phyloP scores from a whole-genome alignment of 257 asterid genomes.

The Capsicum chinense region DNA sequence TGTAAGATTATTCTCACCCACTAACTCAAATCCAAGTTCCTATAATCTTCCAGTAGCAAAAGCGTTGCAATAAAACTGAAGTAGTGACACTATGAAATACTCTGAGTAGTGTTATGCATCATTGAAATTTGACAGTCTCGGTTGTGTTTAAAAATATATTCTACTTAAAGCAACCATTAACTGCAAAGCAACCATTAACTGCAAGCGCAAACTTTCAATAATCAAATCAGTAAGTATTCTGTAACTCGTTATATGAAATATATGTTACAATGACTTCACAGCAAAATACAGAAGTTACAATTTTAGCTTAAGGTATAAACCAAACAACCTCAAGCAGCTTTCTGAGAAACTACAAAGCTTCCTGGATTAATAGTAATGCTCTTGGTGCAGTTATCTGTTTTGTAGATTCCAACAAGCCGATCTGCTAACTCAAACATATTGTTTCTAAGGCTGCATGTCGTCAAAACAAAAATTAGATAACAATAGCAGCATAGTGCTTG shows the following conservation, averaged over 20 bases:
- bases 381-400: constrained; percentile 98
- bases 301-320: not conserved
- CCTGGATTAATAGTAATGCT: constrained; percentile 93
- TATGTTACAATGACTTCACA: constrained; percentile 7
- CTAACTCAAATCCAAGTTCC: too few species aligned
- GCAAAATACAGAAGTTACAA: not conserved
- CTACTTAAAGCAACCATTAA: not conserved
- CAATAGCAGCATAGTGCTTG: not conserved
- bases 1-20: too few species aligned
- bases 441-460: constrained; percentile 78
- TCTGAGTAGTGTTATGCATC: constrained; percentile 71
- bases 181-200: not conserved
- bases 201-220: not conserved
- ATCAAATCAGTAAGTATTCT: not conserved
- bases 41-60: too few species aligned
- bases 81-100: constrained; percentile 61
- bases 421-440: constrained; percentile 97
- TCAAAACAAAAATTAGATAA: constrained; percentile 10
- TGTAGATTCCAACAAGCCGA: constrained; percentile 91
- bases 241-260: not conserved
- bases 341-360: constrained; percentile 82
- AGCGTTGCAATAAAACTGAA: constrained; percentile 63
- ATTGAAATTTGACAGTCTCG: not conserved
- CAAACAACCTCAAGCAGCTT: constrained; percentile 48
- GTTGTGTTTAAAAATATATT: not conserved